Conservation (phyloP, 768 basidiomycete genomes). For the Mycena rebaudengoi region DNA sequence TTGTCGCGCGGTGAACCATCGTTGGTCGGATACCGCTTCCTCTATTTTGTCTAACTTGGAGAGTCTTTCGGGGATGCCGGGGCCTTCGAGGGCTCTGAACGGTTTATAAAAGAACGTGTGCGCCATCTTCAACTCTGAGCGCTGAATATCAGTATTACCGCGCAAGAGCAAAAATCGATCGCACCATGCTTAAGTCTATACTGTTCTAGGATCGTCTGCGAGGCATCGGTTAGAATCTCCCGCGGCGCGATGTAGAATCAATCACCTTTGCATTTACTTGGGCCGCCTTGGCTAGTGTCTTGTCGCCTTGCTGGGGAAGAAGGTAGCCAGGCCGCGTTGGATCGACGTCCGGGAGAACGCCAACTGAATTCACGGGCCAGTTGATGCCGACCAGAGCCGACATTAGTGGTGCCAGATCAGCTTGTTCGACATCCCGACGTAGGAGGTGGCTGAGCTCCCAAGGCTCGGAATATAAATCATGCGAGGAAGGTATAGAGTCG, state of each 20-base stretch:
- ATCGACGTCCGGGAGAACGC: conserved; percentile 81
- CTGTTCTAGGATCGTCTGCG: conserved; percentile 75
- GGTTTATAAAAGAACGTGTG: conserved; percentile 72
- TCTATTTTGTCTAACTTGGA: conserved; percentile 55
- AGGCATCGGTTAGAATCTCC: background rate
- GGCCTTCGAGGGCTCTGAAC: conserved; percentile 56
- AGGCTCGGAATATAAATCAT: conserved; percentile 72
- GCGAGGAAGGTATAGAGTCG: conserved; percentile 63
- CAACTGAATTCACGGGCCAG: conserved; percentile 87
- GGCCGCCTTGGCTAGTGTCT: conserved; percentile 59
- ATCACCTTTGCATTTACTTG: conserved; percentile 71
- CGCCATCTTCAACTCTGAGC: conserved; percentile 65
- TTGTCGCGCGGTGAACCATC: conserved; percentile 60
- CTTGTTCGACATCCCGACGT: conserved; percentile 83
- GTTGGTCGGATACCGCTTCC: conserved; percentile 46
- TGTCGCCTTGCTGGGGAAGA: conserved; percentile 52
- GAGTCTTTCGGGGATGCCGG: conserved; percentile 33
- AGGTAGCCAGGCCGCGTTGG: conserved; percentile 68
- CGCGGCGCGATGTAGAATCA: background rate
- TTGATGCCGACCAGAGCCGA: conserved; percentile 73
- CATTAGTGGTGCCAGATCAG: conserved; percentile 84
- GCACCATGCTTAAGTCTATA: conserved; percentile 80
- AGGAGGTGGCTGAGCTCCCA: conserved; percentile 69
- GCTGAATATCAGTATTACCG: background rate
- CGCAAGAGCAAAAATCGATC: conserved; percentile 47